Percentiles rank a stretch among this genome's conserved stretches.
phyloP scores from a whole-genome alignment of 768 basidiomycete genomes.

The Boletus rubropictus region DNA sequence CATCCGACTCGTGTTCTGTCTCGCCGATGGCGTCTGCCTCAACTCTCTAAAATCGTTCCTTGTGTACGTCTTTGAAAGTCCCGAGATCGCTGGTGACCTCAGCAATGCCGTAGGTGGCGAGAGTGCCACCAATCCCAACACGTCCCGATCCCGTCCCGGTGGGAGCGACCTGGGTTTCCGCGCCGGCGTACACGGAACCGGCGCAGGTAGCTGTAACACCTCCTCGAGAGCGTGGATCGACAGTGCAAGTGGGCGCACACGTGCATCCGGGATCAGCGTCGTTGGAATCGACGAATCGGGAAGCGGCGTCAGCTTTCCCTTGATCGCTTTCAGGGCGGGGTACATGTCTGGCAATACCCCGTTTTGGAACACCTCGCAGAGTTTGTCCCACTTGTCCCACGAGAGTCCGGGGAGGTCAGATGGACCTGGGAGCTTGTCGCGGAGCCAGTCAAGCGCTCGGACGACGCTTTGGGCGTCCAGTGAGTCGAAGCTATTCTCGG shows the following conservation, averaged over 20 bases:
- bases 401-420: conserved; percentile 48
- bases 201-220: conserved; percentile 38
- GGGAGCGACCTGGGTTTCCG: conserved; percentile 26
- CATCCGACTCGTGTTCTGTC: conserved; percentile 76
- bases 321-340: conserved; percentile 30
- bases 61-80: conserved; percentile 74
- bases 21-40: conserved; percentile 51
- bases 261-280: conserved; percentile 33
- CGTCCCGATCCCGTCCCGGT: conserved; percentile 26
- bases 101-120: conserved; percentile 68
- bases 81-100: conserved; percentile 66
- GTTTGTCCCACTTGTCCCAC: conserved; percentile 38
- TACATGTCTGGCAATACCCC: conserved; percentile 25
- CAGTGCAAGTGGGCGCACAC: conserved; percentile 30
- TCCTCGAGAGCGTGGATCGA: conserved; percentile 44
- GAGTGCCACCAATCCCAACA: conserved; percentile 53
- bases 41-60: conserved; percentile 81
- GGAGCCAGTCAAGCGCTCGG: conserved; percentile 53
- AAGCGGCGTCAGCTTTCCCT: conserved; percentile 28
- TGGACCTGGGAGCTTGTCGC: conserved; percentile 38
- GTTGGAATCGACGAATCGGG: conserved; percentile 22
- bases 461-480: conserved; percentile 38
- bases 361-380: conserved; percentile 38
- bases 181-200: conserved; percentile 50
- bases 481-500: conserved; percentile 19